Conservation (phyloP, 2,329 filamentous ascomycete genomes). For the Diplodia sapinea region DNA sequence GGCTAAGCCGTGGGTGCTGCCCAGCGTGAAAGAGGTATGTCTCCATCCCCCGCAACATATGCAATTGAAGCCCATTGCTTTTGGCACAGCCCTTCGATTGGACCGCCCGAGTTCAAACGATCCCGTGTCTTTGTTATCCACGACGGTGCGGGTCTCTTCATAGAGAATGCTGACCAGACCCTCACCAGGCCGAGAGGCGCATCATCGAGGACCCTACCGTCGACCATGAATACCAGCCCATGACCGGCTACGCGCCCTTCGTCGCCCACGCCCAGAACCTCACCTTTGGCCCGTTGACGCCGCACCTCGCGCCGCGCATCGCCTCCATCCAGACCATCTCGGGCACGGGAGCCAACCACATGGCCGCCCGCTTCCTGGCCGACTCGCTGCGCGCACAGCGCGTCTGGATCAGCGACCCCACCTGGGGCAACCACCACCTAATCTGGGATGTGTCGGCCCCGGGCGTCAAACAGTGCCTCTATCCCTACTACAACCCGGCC, state of each 20-base stretch:
- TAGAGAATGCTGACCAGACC: neutral
- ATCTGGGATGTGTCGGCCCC: slow-evolving; percentile 39
- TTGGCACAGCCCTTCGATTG: neutral
- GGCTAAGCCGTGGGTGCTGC: slow-evolving; percentile 48
- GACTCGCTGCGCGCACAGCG: slow-evolving; percentile 35
- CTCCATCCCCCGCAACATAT: neutral
- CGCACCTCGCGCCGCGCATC: slow-evolving; percentile 31
- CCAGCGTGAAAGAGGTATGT: slow-evolving; percentile 39
- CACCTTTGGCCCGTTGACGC: slow-evolving; percentile 36
- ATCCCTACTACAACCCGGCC: slow-evolving; percentile 41
- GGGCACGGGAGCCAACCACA: slow-evolving; percentile 47
- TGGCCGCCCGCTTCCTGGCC: slow-evolving; percentile 41
- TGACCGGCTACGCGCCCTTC: slow-evolving; percentile 36
- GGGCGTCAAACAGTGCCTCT: slow-evolving; percentile 34
- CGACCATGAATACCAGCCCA: slow-evolving; percentile 39
- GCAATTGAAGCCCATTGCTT: neutral
- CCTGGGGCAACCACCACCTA: slow-evolving; percentile 44
- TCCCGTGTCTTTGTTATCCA: neutral
- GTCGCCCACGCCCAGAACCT: slow-evolving; percentile 39
- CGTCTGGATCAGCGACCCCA: slow-evolving; percentile 45
- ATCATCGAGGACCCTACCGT: slow-evolving; percentile 26
- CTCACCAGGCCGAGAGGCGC: slow-evolving; percentile 31
- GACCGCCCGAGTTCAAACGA: neutral
- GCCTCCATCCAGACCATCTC: slow-evolving; percentile 47
- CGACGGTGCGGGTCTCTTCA: neutral